Evolutionary conservation across 257 asterid species (phyloP).

Genomic region (Cinchona pubescens): DNA sequence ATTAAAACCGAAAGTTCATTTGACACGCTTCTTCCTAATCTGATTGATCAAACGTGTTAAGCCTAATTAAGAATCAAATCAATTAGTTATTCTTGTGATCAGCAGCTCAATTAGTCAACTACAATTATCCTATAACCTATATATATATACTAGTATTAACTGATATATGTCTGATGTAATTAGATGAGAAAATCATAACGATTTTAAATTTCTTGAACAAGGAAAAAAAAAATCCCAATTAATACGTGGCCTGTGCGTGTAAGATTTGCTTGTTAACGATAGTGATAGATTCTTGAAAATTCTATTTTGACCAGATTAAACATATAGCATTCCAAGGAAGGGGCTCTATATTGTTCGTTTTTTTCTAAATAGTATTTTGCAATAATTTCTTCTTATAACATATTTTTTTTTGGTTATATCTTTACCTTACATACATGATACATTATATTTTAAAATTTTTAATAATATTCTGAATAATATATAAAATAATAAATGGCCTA

Average conservation of each 20-base stretch:
- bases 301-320: slow-evolving; percentile 1
- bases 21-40: background rate
- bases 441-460: too few relatives aligned
- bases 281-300: background rate
- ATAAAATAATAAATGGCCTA: too few relatives aligned
- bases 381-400: too few relatives aligned
- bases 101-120: background rate
- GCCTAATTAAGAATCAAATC: background rate
- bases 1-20: background rate
- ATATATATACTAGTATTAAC: too few relatives aligned
- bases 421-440: too few relatives aligned
- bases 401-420: too few relatives aligned
- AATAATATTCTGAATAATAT: too few relatives aligned
- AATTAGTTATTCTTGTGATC: background rate
- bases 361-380: too few relatives aligned
- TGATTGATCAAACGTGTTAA: background rate
- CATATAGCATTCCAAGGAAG: background rate
- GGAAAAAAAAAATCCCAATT: background rate
- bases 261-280: background rate
- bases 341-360: too few relatives aligned
- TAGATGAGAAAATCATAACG: background rate
- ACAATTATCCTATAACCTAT: background rate
- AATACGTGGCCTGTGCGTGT: background rate
- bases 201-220: background rate
- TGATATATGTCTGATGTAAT: background rate